phyloP scores from a whole-genome alignment of 257 asterid species.

The Leptodermis oblonga region DNA sequence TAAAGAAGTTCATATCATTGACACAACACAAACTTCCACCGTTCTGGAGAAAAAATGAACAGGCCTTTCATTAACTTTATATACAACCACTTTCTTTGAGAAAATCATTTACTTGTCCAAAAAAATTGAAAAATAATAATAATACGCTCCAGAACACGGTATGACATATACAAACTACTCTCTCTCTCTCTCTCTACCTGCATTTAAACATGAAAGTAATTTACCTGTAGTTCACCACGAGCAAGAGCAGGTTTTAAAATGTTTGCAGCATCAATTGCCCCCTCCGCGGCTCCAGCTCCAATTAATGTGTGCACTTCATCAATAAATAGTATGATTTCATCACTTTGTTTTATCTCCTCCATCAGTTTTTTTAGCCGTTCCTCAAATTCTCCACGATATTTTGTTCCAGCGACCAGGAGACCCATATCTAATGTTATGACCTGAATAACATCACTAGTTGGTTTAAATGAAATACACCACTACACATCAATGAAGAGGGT shows the following conservation, averaged over 20 bases:
- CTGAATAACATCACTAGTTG: constrained; percentile 31
- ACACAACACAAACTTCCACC: background rate
- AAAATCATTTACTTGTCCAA: background rate
- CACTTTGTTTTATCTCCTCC: constrained; percentile 95
- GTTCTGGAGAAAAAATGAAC: background rate
- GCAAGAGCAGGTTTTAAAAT: constrained; percentile 93
- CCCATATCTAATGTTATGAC: constrained; percentile 96
- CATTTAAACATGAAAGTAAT: constrained; percentile 5
- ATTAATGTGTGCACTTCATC: constrained; percentile 97
- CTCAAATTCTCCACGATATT: constrained; percentile 98
- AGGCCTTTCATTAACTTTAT: background rate
- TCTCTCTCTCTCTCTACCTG: background rate
- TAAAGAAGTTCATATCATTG: background rate
- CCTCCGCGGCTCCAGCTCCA: constrained; percentile 99
- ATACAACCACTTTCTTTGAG: background rate
- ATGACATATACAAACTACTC: too few species aligned
- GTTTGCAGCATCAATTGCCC: constrained; percentile 97
- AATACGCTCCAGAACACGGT: background rate
- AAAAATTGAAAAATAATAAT: too few species aligned
- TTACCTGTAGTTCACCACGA: constrained; percentile 94
- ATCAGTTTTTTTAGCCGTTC: constrained; percentile 88
- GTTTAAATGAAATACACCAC: background rate
- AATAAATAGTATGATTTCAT: constrained; percentile 83
- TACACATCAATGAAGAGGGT: background rate
- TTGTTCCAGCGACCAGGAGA: constrained; percentile 94